These are phyloP conservation scores for Linnemannia exigua DNA, from an alignment of 192 early-diverging fungal genomes.

Conservation along the genomic window DNA sequence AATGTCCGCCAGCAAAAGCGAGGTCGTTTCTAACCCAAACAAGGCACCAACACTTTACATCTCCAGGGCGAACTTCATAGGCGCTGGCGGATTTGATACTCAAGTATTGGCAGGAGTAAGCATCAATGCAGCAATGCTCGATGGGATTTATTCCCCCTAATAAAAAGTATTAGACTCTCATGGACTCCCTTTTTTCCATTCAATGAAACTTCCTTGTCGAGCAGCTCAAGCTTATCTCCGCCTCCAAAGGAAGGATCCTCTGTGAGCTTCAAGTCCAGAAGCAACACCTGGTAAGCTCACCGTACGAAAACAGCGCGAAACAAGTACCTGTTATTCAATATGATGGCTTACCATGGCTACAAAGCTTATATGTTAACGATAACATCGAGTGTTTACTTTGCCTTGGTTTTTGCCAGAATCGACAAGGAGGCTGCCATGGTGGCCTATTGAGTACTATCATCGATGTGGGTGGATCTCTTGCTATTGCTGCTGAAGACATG, in stretches of 20 bases:
- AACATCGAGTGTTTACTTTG: not conserved
- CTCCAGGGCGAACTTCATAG: conserved; percentile 39
- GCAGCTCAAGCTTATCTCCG: conserved; percentile 59
- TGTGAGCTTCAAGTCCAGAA: conserved; percentile 62
- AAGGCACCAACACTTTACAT: not conserved
- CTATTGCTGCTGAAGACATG: conserved; percentile 65
- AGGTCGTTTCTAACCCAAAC: not conserved
- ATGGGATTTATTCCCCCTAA: too few relatives aligned
- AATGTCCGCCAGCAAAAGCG: not conserved
- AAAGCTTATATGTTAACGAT: not conserved
- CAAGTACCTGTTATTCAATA: not conserved
- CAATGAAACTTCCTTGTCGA: not conserved
- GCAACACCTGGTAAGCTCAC: conserved; percentile 62
- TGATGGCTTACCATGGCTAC: not conserved
- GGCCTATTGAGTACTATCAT: conserved; percentile 66
- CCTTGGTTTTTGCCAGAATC: conserved; percentile 56
- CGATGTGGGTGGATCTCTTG: conserved; percentile 68
- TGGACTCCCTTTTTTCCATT: not conserved
- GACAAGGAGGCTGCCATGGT: conserved; percentile 62
- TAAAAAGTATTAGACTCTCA: not conserved
- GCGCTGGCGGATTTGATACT: conserved; percentile 34
- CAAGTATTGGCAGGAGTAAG: conserved; percentile 49
- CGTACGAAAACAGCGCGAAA: not conserved
- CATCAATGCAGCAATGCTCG: not conserved
- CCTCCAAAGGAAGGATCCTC: conserved; percentile 50